Evolutionary conservation across 2,329 filamentous ascomycete species (phyloP), one percentile per base, ranked within the genome.

Genomic region (Penicillium sp.): DNA sequence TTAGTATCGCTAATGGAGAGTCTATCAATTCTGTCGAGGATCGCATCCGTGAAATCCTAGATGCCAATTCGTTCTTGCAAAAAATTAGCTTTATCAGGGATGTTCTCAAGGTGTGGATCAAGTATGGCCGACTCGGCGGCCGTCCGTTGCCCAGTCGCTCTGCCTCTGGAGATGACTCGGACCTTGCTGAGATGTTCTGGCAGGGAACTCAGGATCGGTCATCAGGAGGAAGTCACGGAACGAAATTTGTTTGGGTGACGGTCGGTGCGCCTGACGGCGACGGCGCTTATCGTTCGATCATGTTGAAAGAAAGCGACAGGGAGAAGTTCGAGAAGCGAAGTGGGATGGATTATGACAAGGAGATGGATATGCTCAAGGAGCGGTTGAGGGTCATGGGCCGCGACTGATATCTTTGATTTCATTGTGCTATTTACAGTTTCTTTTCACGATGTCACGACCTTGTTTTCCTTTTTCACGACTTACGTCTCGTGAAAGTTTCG

Each of bases 181-280:
- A 54, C 14, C 63, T 66, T 1, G 55, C 65, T 3, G 75, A 76
- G 52, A 73, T 77, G 54, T 78, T 73, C 67, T 82, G 74, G 76
- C 74, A 75, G 68, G 81, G 78, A 43, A 71, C 69, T 40, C 79
- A 76, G 68, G 79, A 75, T 68, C 79, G 69, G 40, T 75, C 67
- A 51, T 76, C 70, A 53, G 67, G 67, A 62, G 76, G 78, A 58
- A 82, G 71, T 19, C 82, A 84, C 30, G 74, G 71, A 75, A 81
- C 71, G 4, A 83, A 83, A 68, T 79, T 83, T 48, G 80, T 80
- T 58, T 85, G 83, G 80, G 80, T 82, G 26, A 81, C 80, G 0
- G 80, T 82, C 16, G 80, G 80, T 7, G 78, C 79, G 22, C 78
- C 76, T 25, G 80, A 79, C 57, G 80, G 80, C 26, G 80, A 82